phyloP scores from a whole-genome alignment of 1,284 basidiomycete genomes.

The Cutaneotrichosporon cutaneum region DNA sequence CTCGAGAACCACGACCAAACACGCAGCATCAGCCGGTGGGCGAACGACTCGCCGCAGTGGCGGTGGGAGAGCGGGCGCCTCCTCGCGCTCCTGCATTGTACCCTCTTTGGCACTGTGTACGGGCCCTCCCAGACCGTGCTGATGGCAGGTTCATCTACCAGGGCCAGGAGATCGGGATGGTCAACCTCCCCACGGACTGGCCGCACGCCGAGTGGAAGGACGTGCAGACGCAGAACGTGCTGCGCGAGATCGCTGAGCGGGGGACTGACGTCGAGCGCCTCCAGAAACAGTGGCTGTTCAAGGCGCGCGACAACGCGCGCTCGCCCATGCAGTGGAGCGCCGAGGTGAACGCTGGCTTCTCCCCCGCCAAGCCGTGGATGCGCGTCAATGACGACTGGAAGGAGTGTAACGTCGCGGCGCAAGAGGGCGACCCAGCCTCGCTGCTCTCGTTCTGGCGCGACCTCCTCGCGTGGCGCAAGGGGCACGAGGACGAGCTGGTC shows the following conservation, averaged over 20 bases:
- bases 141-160: constrained; percentile 60
- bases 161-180: constrained; percentile 69
- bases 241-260: constrained; percentile 9
- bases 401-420: constrained; percentile 62
- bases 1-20: constrained; percentile 49
- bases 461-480: constrained; percentile 60
- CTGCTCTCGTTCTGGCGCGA: constrained; percentile 64
- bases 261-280: constrained; percentile 2
- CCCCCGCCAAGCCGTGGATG: constrained; percentile 67
- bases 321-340: constrained; percentile 57
- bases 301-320: constrained; percentile 69
- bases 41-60: constrained; percentile 61
- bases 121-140: too few species aligned
- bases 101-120: constrained; percentile 65
- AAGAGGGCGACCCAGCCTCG: constrained; percentile 58
- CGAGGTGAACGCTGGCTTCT: constrained; percentile 64
- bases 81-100: constrained; percentile 63
- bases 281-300: constrained; percentile 30
- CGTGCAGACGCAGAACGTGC: constrained; percentile 27
- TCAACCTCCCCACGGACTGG: constrained; percentile 67
- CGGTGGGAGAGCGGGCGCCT: constrained; percentile 63
- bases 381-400: constrained; percentile 67
- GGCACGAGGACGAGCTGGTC: constrained; percentile 60
- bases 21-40: constrained; percentile 65
- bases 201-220: constrained; percentile 71